Evolutionary conservation across 2,329 filamentous ascomycete genomes (phyloP).

Genomic region (Fusarium sp.): DNA sequence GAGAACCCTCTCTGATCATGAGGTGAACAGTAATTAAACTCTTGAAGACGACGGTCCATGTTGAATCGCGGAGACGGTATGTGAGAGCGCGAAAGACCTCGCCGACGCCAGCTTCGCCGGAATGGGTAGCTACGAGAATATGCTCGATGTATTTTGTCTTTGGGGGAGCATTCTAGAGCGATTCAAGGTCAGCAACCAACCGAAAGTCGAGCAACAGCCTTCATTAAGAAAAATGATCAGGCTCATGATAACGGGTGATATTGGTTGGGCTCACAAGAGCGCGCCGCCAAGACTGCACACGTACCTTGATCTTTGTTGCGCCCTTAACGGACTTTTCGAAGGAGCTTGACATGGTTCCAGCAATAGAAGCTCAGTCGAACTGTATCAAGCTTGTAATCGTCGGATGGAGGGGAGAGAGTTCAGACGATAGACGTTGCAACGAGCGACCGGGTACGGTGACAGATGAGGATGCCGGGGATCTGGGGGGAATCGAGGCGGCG

Average conservation of each 20-base stretch:
- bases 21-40: constrained; percentile 93
- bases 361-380: constrained; percentile 23
- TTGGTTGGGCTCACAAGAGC: background rate
- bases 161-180: constrained; percentile 82
- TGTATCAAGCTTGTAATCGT: constrained; percentile 15
- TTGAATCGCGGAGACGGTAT: constrained; percentile 89
- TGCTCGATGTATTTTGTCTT: constrained; percentile 99
- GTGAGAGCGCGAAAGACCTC: constrained; percentile 96
- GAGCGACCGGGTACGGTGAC: constrained; percentile 34
- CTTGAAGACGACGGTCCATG: constrained; percentile 99
- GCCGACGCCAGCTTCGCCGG: constrained; percentile 91
- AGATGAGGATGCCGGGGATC: constrained; percentile 26
- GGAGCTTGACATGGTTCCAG: constrained; percentile 76
- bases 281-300: constrained; percentile 13
- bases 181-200: constrained; percentile 1
- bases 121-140: constrained; percentile 93
- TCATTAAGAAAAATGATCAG: background rate
- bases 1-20: constrained; percentile 96
- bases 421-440: constrained; percentile 31
- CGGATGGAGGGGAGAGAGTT: constrained; percentile 18
- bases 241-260: constrained; percentile 2
- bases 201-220: background rate
- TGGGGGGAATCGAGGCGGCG: constrained; percentile 14
- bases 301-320: constrained; percentile 95
- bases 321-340: constrained; percentile 99